These are phyloP conservation scores for Endoconidiophora laricicola DNA, from an alignment of 2,329 filamentous ascomycete genomes.

Conservation along the genomic window DNA sequence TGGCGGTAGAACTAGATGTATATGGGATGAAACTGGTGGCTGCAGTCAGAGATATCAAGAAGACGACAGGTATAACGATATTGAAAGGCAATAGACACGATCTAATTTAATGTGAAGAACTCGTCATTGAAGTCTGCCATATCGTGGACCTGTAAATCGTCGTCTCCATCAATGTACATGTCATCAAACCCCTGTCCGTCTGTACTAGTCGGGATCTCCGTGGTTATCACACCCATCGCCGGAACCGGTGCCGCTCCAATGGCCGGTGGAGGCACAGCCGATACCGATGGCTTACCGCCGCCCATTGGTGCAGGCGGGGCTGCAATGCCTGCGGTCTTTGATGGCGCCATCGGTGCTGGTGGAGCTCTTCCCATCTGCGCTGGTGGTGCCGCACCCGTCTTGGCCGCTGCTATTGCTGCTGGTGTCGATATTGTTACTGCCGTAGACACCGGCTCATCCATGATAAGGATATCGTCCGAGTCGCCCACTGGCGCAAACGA, in stretches of 20 bases:
- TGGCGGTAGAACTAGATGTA: no score
- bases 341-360: constrained; percentile 9
- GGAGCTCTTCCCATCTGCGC: constrained; percentile 11
- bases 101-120: constrained; percentile 1
- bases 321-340: background rate
- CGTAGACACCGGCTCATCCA: background rate
- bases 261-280: constrained; percentile 13
- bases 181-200: constrained; percentile 6
- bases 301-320: constrained; percentile 13
- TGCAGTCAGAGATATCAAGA: no score
- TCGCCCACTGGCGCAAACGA: constrained; percentile 9
- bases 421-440: constrained; percentile 13
- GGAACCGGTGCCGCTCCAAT: constrained; percentile 8
- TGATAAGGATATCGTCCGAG: constrained; percentile 7
- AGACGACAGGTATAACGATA: no score
- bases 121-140: constrained; percentile 11
- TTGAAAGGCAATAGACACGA: no score
- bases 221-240: background rate
- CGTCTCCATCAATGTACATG: constrained; percentile 10
- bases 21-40: no score
- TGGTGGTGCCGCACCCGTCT: constrained; percentile 16
- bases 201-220: constrained; percentile 1
- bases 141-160: constrained; percentile 5
- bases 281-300: no score
- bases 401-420: constrained; percentile 14